Percentiles rank a stretch among this genome's conserved stretches.
Conservation (phyloP, 2,329 filamentous ascomycete species). For the Plenodomus lindquistii region DNA sequence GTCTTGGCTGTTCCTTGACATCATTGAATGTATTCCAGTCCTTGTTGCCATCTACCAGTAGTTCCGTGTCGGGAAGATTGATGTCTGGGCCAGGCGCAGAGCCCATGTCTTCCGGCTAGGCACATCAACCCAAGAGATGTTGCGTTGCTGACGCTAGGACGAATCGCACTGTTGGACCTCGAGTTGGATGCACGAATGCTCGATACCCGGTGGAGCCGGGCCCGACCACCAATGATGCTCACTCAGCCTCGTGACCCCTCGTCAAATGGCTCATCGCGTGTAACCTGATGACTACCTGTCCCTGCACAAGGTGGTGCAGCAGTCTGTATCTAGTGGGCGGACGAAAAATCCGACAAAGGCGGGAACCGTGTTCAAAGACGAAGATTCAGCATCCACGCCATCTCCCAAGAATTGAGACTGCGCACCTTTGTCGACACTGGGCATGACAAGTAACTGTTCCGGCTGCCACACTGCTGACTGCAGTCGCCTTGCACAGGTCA, state of each 20-base stretch:
- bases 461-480: constrained; percentile 28
- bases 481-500: constrained; percentile 10
- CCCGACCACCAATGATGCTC: constrained; percentile 19
- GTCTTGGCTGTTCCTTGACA: no score
- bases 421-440: neutral
- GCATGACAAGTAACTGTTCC: no score
- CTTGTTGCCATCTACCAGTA: no score
- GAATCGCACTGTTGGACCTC: constrained; percentile 26
- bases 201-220: constrained; percentile 19
- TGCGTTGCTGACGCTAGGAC: neutral
- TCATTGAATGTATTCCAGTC: no score
- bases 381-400: no score
- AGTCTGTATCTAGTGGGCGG: neutral
- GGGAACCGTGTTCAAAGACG: neutral
- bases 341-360: neutral
- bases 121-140: no score
- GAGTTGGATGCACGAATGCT: constrained; percentile 23
- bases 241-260: constrained; percentile 13
- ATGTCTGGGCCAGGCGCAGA: no score
- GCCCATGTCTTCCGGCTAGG: no score
- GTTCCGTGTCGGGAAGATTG: no score
- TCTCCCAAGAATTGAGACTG: no score
- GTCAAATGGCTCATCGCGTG: constrained; percentile 23
- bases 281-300: constrained; percentile 18
- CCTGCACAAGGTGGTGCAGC: neutral